Base-by-base conservation (phyloP, 306 rosid species). In the Begonia fuchsioides region DNA sequence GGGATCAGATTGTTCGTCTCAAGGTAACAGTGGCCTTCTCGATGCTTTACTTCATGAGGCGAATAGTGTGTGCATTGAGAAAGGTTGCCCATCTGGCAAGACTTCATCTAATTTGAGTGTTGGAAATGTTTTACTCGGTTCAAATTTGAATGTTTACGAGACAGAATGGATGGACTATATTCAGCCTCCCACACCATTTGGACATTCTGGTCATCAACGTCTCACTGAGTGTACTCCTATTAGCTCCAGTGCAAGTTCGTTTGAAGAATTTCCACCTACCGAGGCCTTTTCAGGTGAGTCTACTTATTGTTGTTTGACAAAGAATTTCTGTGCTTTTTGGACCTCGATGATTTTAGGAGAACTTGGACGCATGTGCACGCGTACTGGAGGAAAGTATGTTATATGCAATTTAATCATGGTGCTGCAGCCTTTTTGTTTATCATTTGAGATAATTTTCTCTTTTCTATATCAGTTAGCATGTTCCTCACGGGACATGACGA, bases 11-110 rank as follows among this genome's bases (percentile, higher is more conserved):
- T 68, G 76, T 50, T 62, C 82, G 65, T 79, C 87, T 19, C 92
- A 90, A 13, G 72, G 65, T 43, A 76, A 85, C 56, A 82, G 93
- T 66, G 96, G 98, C 49, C 70, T 92, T 68, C 83, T 92, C 61
- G 94, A 82, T 67, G 87, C 85, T 73, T 68, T 92, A 50, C 68
- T 92, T 59, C 51, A 75, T 47, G 93, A 79, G 64, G 49, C 94
- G 7, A 82, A 67, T 73, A 61, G 67, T 58, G 51, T 71, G 50
- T 48, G 70, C 52, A 67, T 73, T 74, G 71, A 76, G 10, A 75
- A 72, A 74, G 73, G 71, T 58, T 73, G 63, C 51, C 69, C 59
- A 47, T 71, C 77, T 43, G 83, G 72, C 32, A 82, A 82, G 72
- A 75, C 78, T 79, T 79, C 86, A 55, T 77, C 73, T 59, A 81